phyloP scores from a whole-genome alignment of 2,329 filamentous ascomycete genomes.

The Arthrobotrys conoides region DNA sequence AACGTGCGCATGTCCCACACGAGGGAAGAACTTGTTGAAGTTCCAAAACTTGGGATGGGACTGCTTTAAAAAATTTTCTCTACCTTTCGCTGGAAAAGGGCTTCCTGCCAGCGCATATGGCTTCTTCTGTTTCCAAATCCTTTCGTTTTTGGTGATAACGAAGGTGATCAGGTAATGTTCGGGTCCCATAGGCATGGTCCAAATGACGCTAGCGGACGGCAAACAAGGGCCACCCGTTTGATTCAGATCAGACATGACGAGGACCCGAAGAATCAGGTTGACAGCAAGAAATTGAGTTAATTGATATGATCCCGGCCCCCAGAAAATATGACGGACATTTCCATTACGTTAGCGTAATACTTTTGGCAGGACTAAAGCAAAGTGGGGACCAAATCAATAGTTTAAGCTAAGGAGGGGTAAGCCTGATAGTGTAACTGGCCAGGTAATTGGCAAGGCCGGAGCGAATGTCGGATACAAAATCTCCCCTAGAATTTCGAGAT shows the following conservation, averaged over 20 bases:
- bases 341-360: conserved; percentile 49
- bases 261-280: conserved; percentile 43
- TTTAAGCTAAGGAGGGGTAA: conserved; percentile 49
- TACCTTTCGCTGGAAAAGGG: conserved; percentile 30
- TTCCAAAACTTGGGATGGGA: not conserved
- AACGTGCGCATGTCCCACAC: conserved; percentile 11
- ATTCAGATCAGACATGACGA: conserved; percentile 46
- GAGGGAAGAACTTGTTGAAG: not conserved
- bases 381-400: conserved; percentile 23
- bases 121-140: not conserved
- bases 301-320: conserved; percentile 28
- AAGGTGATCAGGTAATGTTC: conserved; percentile 17
- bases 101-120: conserved; percentile 39
- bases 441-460: conserved; percentile 13
- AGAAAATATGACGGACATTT: conserved; percentile 46
- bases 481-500: conserved; percentile 14
- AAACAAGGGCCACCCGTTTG: conserved; percentile 57
- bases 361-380: conserved; percentile 18
- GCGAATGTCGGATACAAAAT: conserved; percentile 12
- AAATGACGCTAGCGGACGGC: conserved; percentile 60
- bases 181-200: conserved; percentile 42
- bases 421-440: conserved; percentile 31
- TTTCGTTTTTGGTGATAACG: conserved; percentile 24
- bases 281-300: conserved; percentile 38
- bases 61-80: conserved; percentile 1